Conservation (phyloP, 192 early-diverging fungal species). For the Phycomyces nitens region DNA sequence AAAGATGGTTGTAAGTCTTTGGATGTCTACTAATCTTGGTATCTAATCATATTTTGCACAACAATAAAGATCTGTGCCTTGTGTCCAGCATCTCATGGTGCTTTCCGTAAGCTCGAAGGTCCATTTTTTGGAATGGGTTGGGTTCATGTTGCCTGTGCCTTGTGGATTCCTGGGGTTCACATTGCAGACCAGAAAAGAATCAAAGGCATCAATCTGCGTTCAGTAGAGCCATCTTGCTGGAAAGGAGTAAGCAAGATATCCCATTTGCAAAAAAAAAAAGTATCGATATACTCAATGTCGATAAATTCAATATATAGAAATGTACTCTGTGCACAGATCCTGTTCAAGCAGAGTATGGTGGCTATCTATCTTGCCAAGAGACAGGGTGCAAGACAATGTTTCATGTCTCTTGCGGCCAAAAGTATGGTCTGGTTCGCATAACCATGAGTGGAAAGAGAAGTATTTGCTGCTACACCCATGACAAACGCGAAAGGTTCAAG, state of each 20-base stretch:
- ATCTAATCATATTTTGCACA: background rate
- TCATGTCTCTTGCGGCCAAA: background rate
- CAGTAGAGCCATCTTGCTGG: background rate
- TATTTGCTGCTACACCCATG: background rate
- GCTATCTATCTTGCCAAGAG: background rate
- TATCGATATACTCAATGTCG: too few relatives aligned
- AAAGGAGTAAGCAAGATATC: background rate
- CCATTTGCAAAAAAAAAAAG: background rate
- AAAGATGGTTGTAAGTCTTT: background rate
- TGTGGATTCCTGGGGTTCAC: background rate
- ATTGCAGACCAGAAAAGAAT: background rate
- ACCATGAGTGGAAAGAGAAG: background rate
- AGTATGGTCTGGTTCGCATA: background rate
- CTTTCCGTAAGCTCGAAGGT: background rate
- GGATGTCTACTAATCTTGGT: too few relatives aligned
- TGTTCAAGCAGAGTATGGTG: background rate
- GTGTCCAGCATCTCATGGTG: background rate
- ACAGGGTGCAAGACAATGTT: background rate
- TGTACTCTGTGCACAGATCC: background rate
- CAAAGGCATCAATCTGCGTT: background rate
- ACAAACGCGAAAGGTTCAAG: background rate
- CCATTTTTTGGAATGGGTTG: background rate
- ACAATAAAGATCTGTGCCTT: constrained; percentile 1
- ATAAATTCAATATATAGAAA: background rate
- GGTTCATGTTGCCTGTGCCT: constrained; percentile 3